Conservation (phyloP, 2,329 filamentous ascomycete genomes). For the Colletotrichum sp. region DNA sequence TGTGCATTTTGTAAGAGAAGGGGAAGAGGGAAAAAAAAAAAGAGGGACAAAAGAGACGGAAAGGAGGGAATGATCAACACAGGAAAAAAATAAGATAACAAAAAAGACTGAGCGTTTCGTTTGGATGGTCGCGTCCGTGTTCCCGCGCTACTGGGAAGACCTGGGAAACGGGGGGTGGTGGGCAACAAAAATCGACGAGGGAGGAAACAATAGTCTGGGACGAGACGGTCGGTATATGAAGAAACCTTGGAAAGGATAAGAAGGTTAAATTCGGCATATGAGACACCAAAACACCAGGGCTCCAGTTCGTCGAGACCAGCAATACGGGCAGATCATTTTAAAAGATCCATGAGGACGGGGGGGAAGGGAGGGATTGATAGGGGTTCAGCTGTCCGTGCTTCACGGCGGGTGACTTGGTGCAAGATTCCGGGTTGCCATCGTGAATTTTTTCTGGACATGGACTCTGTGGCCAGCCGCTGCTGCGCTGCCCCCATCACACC, state of each 20-base stretch:
- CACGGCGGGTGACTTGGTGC: background rate
- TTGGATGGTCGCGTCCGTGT: background rate
- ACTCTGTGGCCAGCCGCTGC: background rate
- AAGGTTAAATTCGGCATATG: background rate
- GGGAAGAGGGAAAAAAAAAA: background rate
- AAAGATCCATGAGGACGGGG: background rate
- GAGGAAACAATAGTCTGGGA: background rate
- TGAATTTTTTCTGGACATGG: background rate
- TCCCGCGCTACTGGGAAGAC: background rate
- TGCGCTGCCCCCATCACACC: background rate
- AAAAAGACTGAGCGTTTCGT: background rate
- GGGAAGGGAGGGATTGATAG: background rate
- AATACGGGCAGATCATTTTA: background rate
- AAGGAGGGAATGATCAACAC: background rate
- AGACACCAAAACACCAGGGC: background rate
- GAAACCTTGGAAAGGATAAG: background rate
- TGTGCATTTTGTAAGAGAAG: background rate
- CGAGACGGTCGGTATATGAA: background rate
- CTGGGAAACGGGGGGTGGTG: background rate
- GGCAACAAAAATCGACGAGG: background rate
- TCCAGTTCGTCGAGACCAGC: background rate
- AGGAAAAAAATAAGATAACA: background rate
- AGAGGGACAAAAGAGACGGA: background rate
- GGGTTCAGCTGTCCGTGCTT: background rate
- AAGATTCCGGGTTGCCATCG: background rate